Conservation (phyloP, 2,329 filamentous ascomycete species). For the Mollisia scopiformis region DNA sequence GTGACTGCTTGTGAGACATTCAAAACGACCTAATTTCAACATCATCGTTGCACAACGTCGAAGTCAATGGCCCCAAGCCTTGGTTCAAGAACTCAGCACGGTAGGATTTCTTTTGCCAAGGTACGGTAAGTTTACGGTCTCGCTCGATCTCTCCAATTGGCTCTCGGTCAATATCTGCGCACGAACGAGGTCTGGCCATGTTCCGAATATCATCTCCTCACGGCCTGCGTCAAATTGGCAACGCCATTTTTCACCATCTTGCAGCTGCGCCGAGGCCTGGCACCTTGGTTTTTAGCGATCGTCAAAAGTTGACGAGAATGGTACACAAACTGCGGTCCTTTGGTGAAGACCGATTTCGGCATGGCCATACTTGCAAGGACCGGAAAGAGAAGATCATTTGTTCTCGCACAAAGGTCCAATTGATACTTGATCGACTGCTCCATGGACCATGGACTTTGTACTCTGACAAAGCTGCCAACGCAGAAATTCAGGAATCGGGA, state of each 20-base stretch:
- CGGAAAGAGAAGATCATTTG: background rate
- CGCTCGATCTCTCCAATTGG: background rate
- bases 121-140: background rate
- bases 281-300: background rate
- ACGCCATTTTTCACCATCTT: background rate
- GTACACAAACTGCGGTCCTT: too few species aligned
- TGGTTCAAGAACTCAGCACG: background rate
- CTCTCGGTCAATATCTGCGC: background rate
- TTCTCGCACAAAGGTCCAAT: background rate
- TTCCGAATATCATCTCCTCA: background rate
- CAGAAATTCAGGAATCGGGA: constrained; percentile 2
- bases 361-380: background rate
- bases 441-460: background rate
- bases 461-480: constrained; percentile 1
- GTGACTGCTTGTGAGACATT: background rate
- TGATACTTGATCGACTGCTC: background rate
- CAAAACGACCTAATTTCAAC: background rate
- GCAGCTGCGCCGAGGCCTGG: background rate
- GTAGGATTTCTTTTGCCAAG: background rate
- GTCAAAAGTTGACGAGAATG: too few species aligned
- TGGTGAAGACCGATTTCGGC: too few species aligned
- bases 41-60: background rate
- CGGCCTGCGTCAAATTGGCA: background rate
- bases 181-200: background rate
- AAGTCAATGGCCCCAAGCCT: background rate